Evolutionary conservation across 345 rosid species (phyloP).

Genomic region (Clarkia xantiana): DNA sequence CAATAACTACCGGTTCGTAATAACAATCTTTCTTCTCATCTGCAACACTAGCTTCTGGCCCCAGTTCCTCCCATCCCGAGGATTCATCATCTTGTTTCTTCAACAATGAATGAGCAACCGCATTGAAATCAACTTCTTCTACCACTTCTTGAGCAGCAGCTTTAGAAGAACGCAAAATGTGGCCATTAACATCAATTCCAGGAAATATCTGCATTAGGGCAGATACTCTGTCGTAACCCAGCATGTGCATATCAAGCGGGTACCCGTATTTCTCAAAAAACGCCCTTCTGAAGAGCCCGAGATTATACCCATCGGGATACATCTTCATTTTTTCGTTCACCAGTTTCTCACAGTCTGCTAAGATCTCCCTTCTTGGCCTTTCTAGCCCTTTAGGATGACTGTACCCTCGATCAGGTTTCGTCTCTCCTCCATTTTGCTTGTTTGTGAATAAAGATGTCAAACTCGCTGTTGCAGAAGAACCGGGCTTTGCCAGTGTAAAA

Average conservation of each 20-base stretch:
- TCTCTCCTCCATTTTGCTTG: constrained; percentile 11
- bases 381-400: constrained; percentile 23
- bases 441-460: constrained; percentile 20
- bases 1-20: constrained; percentile 27
- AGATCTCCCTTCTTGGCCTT: constrained; percentile 27
- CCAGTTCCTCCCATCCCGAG: constrained; percentile 42
- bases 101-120: background rate
- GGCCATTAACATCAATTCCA: constrained; percentile 34
- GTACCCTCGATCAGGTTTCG: constrained; percentile 10
- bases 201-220: constrained; percentile 35
- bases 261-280: constrained; percentile 42
- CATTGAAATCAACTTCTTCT: background rate
- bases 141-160: too few species aligned
- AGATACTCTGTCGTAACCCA: constrained; percentile 42
- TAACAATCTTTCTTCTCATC: constrained; percentile 1
- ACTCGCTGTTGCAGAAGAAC: constrained; percentile 33
- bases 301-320: constrained; percentile 43
- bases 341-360: constrained; percentile 48
- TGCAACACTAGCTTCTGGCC: constrained; percentile 27
- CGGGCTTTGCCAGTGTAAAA: constrained; percentile 25
- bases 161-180: constrained; percentile 14
- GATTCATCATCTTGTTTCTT: background rate
- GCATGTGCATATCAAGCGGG: constrained; percentile 29
- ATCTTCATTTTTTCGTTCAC: constrained; percentile 32
- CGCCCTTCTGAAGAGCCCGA: constrained; percentile 27